phyloP scores from a whole-genome alignment of 116 monocot genomes.

The Phalaenopsis hybrid region DNA sequence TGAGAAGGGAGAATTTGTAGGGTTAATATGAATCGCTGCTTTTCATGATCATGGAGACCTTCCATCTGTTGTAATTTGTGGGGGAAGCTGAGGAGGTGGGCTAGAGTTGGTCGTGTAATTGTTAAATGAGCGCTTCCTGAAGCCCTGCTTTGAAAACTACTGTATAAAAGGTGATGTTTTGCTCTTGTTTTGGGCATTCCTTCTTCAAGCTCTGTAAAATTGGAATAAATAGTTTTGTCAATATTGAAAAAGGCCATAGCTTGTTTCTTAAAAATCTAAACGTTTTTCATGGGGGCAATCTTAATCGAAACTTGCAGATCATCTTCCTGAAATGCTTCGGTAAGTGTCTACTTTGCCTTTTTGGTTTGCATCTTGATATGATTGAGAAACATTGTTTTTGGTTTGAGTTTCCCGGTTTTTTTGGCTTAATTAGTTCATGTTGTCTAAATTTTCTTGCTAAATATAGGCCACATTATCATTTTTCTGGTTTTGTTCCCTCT shows the following conservation, averaged over 20 bases:
- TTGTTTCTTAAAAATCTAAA: background rate
- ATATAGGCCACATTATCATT: too few species aligned
- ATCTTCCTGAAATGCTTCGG: too few species aligned
- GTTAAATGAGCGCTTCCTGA: background rate
- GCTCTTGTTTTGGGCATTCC: conserved; percentile 1
- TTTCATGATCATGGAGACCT: conserved; percentile 1
- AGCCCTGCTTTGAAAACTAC: background rate
- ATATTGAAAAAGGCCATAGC: conserved; percentile 14
- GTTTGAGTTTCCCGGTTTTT: too few species aligned
- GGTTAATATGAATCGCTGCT: background rate
- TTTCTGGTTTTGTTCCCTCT: too few species aligned
- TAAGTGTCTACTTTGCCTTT: too few species aligned
- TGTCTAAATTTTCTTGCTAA: too few species aligned
- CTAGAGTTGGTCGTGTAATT: background rate
- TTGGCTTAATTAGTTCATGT: too few species aligned
- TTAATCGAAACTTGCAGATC: background rate
- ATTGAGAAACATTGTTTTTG: too few species aligned
- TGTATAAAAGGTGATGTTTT: conserved; percentile 9
- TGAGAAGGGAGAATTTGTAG: conserved; percentile 19
- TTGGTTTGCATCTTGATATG: too few species aligned
- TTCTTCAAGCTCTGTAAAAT: conserved; percentile 12
- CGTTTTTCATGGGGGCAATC: background rate
- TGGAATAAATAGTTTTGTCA: conserved; percentile 9
- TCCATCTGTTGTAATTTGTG: background rate
- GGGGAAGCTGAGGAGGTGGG: background rate